Evolutionary conservation across 768 basidiomycete species (phyloP).

Genomic region (Boletus bicolor): DNA sequence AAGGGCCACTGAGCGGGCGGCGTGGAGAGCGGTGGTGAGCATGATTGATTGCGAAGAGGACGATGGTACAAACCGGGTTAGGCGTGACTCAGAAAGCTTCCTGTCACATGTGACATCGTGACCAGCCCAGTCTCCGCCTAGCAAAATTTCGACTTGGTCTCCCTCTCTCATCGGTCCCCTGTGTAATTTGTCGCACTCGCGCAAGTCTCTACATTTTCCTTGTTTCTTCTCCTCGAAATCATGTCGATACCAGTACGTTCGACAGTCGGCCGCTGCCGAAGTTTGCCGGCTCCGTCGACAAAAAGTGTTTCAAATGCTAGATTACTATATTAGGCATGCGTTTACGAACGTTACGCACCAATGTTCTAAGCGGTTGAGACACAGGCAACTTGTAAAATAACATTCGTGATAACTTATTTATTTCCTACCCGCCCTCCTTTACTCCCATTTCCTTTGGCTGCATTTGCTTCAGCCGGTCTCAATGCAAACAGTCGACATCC

Average conservation of each 20-base stretch:
- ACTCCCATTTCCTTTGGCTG: not conserved
- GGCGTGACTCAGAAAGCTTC: conserved; percentile 23
- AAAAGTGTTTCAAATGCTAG: not conserved
- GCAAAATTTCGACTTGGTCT: too few species aligned
- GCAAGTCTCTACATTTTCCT: not conserved
- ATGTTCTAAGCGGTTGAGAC: conserved; percentile 15
- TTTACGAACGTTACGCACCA: conserved; percentile 31
- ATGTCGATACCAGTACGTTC: not conserved
- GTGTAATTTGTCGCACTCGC: not conserved
- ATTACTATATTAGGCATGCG: conserved; percentile 25
- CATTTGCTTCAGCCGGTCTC: not conserved
- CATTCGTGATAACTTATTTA: conserved; percentile 9
- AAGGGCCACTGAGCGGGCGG: conserved; percentile 25
- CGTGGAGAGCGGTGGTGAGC: conserved; percentile 28
- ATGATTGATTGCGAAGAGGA: conserved; percentile 17
- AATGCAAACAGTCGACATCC: conserved; percentile 11
- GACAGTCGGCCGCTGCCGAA: not conserved
- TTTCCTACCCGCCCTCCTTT: conserved; percentile 17
- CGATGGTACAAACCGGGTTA: conserved; percentile 27
- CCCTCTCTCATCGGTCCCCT: not conserved
- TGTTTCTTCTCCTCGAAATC: not conserved
- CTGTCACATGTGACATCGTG: conserved; percentile 26
- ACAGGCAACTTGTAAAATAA: not conserved
- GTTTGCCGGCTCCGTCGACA: not conserved
- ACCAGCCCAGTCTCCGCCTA: not conserved